Conservation (phyloP, 2,329 filamentous ascomycete genomes). For the Trichophyton verrucosum region DNA sequence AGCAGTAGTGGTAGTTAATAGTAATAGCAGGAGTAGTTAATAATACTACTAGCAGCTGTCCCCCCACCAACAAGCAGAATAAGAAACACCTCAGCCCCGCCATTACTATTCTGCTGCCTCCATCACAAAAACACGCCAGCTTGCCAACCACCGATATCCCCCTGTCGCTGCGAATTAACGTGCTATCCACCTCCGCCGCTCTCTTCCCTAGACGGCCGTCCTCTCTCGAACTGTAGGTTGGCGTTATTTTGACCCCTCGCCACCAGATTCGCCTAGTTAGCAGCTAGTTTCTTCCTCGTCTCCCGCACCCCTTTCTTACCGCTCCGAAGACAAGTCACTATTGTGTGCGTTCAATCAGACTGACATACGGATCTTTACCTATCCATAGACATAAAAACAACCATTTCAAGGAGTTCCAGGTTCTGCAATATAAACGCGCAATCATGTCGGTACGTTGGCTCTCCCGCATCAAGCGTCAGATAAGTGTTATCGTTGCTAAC, state of each 20-base stretch:
- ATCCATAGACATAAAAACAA: background rate
- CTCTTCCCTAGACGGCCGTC: background rate
- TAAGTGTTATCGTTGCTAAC: background rate
- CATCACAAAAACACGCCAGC: background rate
- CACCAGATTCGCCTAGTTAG: background rate
- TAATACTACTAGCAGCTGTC: background rate
- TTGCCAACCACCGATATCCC: background rate
- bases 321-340: background rate
- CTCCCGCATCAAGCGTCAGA: background rate
- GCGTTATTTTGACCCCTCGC: background rate
- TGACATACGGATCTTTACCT: background rate
- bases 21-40: too few relatives aligned
- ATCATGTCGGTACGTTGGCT: conserved; percentile 4
- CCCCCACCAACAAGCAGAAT: conserved; percentile 10
- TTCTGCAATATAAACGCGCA: background rate
- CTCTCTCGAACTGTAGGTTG: background rate
- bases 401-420: background rate
- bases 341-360: background rate
- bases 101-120: conserved; percentile 11
- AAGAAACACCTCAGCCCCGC: conserved; percentile 12
- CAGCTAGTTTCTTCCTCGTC: background rate
- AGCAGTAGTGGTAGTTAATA: too few relatives aligned
- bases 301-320: background rate
- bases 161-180: background rate
- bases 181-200: background rate